These are phyloP conservation scores for Glarea lozoyensis DNA, from an alignment of 495 filamentous ascomycete genomes.

Conservation along the genomic window DNA sequence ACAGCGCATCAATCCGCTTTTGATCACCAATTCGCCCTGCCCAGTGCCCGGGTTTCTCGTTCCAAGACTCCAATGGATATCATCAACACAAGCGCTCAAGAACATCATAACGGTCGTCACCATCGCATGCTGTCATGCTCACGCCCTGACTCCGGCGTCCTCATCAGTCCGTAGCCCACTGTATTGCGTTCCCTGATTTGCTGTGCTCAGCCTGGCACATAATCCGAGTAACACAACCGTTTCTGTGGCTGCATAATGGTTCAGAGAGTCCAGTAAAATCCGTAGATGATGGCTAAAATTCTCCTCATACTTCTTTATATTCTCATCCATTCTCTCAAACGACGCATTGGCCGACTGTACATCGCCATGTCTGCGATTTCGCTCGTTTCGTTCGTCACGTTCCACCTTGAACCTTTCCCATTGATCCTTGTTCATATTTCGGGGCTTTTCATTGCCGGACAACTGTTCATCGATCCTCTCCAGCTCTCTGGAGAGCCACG, in stretches of 20 bases:
- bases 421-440: slow-evolving; percentile 43
- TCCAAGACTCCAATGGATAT: slow-evolving; percentile 7
- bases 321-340: slow-evolving; percentile 73
- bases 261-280: slow-evolving; percentile 85
- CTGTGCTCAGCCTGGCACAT: slow-evolving; percentile 67
- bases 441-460: slow-evolving; percentile 38
- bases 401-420: slow-evolving; percentile 37
- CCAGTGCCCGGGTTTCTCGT: too few relatives aligned
- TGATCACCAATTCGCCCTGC: too few relatives aligned
- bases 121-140: slow-evolving; percentile 3
- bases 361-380: slow-evolving; percentile 23
- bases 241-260: slow-evolving; percentile 95
- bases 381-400: too few relatives aligned
- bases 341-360: slow-evolving; percentile 19
- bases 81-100: background rate
- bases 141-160: slow-evolving; percentile 24
- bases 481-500: slow-evolving; percentile 68
- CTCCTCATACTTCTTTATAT: slow-evolving; percentile 77
- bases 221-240: slow-evolving; percentile 88
- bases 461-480: slow-evolving; percentile 70
- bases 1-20: too few relatives aligned
- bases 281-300: slow-evolving; percentile 87
- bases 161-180: slow-evolving; percentile 38
- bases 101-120: background rate
- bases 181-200: slow-evolving; percentile 57